phyloP scores from a whole-genome alignment of 768 basidiomycete genomes.

The Amanita muscaria region DNA sequence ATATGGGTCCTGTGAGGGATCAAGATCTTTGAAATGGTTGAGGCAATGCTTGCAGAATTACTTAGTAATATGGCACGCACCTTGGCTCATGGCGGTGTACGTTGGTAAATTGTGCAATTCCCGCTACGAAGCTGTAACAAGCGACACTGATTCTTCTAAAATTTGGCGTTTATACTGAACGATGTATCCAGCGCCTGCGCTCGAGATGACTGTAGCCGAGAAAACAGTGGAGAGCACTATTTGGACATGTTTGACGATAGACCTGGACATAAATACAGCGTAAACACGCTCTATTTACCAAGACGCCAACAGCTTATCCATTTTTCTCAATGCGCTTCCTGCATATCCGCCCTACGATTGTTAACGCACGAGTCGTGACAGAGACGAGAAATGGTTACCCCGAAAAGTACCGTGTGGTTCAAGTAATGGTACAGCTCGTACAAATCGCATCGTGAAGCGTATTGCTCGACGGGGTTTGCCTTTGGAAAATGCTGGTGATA shows the following conservation, averaged over 20 bases:
- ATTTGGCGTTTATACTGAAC: too few relatives aligned
- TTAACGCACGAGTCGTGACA: slow-evolving; percentile 9
- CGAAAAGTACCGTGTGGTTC: slow-evolving; percentile 74
- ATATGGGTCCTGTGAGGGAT: slow-evolving; percentile 41
- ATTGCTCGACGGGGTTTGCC: slow-evolving; percentile 56
- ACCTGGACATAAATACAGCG: background rate
- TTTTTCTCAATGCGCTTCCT: slow-evolving; percentile 41
- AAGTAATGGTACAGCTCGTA: slow-evolving; percentile 78
- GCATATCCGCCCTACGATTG: slow-evolving; percentile 44
- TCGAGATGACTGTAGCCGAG: background rate
- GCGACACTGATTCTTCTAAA: too few relatives aligned
- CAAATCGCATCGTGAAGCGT: slow-evolving; percentile 53
- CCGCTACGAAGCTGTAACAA: slow-evolving; percentile 5
- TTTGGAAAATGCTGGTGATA: slow-evolving; percentile 61
- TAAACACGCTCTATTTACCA: background rate
- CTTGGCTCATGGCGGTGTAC: slow-evolving; percentile 53
- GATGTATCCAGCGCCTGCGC: too few relatives aligned
- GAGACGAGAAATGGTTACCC: slow-evolving; percentile 36
- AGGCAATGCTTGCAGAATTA: background rate
- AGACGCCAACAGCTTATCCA: slow-evolving; percentile 20
- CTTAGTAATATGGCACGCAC: slow-evolving; percentile 25
- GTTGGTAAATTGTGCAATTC: too few relatives aligned
- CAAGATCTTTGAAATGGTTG: slow-evolving; percentile 37
- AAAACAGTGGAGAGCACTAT: background rate
- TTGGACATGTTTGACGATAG: slow-evolving; percentile 1